Evolutionary conservation across 495 filamentous ascomycete genomes (phyloP), one percentile per base, ranked within the genome.

Genomic region (Antarctomyces pellizariae): DNA sequence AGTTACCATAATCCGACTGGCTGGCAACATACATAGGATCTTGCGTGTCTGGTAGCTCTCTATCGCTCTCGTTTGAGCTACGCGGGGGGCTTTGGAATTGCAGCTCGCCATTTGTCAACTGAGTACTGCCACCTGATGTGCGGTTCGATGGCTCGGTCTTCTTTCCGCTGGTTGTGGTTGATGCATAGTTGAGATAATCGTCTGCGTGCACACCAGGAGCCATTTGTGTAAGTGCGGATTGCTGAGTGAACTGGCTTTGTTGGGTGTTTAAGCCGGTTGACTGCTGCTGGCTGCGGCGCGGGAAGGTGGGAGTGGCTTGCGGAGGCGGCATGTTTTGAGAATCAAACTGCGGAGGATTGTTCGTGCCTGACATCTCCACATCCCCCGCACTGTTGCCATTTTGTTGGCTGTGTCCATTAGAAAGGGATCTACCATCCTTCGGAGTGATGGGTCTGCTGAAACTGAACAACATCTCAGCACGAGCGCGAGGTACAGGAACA

Each of bases 161-260:
- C 36, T 77, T 69, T 19, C 73, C 66, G 3, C 73, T 78, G 21
- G 74, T 75, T n/a, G 76, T 80, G 0, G 78, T 86, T 5, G 82
- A 90, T 3, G 80, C 82, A 38, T 82, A 74, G 37, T 91, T 92
- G 15, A 63, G 48, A 33, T 84, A 67, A 23, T 77, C 74, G 2
- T 58, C 66, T 3, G 75, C 66, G 26, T 80, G 71, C 17, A 80
- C 72, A 8, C 74, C 75, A 5, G 66, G 64, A 6, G 73, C 68
- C 44, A 92, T 59, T 13, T 73, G 63, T 3, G 76, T 82, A 26
- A 80, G 56, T 0, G 62, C 67, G 5, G 71, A 75, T 21, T 59
- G 56, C 46, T 92, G 82, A 3, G 77, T 28, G 5, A 32, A 34
- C 2, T 24, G 7, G 13, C 25, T 32, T 6, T 33, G 34, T 5